Conservation (phyloP, 495 filamentous ascomycete species). For the Podospora pseudocomata region DNA sequence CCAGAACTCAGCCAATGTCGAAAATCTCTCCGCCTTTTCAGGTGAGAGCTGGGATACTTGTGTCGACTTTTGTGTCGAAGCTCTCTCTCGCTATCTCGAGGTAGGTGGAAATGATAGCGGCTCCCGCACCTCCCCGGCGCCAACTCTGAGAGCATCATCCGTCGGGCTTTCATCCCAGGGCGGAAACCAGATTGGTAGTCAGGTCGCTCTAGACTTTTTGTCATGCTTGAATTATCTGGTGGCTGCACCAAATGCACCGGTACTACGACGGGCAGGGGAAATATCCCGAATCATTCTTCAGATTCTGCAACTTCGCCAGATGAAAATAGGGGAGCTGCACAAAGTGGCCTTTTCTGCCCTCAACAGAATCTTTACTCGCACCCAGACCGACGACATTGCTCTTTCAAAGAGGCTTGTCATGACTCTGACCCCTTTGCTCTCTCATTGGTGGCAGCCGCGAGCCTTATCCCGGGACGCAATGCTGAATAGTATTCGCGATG, state of each 20-base stretch:
- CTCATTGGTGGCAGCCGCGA: conserved; percentile 64
- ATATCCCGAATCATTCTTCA: conserved; percentile 57
- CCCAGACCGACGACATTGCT: conserved; percentile 62
- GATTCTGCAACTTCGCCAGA: conserved; percentile 57
- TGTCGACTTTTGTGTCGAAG: conserved; percentile 63
- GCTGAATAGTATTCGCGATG: conserved; percentile 53
- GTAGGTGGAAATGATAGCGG: conserved; percentile 34
- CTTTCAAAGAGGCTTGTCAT: conserved; percentile 56
- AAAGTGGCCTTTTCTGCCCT: conserved; percentile 70
- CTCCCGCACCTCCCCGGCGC: conserved; percentile 41
- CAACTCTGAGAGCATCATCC: conserved; percentile 36
- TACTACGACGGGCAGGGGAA: conserved; percentile 54
- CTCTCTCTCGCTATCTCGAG: conserved; percentile 44
- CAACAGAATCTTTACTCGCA: conserved; percentile 63
- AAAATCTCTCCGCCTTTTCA: conserved; percentile 57
- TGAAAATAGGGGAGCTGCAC: conserved; percentile 58
- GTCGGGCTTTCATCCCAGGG: conserved; percentile 11
- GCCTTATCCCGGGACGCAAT: conserved; percentile 69
- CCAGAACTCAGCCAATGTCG: conserved; percentile 69
- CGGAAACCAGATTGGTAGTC: conserved; percentile 29
- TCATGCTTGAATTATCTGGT: conserved; percentile 63
- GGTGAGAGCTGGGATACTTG: conserved; percentile 63
- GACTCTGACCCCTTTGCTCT: conserved; percentile 66
- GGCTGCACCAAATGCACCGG: conserved; percentile 65
- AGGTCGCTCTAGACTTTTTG: conserved; percentile 55